Base-by-base conservation (phyloP, 2,329 filamentous ascomycete genomes). In the Colletotrichum truncatum region DNA sequence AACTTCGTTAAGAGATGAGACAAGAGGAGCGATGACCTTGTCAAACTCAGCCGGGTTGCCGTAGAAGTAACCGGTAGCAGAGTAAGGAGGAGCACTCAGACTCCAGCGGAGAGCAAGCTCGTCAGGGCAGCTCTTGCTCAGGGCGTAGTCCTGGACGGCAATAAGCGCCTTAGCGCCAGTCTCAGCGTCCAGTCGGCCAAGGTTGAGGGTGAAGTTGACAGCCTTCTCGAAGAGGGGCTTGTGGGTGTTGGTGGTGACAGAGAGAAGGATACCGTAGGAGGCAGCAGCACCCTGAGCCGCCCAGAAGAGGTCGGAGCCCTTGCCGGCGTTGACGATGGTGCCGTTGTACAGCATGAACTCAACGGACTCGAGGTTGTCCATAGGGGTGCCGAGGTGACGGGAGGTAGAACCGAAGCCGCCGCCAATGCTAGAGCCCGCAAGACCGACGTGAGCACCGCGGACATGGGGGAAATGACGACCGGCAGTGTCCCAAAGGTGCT, bases 341-440 rank as follows among this genome's bases (percentile, higher is more conserved):
- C 66, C 66, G 63, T 68, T 68, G 58, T 68, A 66, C 52, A 68
- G 66, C 66, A 68, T 68, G 63, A 63, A 68, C 57, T 66, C 56
- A 28, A 63, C 57, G 5, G 56, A 56, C 45, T 55, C 52, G 9
- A 68, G 41, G 66, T 63, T 66, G 39, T 68, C 66, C 58, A 66
- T 62, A n/a, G 66, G 63, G 2, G 63, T 68, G 14, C 66, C 66
- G 43, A 63, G 59, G 36, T 66, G 66, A 25, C 66, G 62, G 1
- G 63, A 66, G 21, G 56, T 52, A 3, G 57, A 58, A 1, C 66
- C 66, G 41, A 34, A 68, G 23, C 66, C 66, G 6, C 66, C 66
- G 7, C 66, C 66, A 48, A 68, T 68, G 63, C 57, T 59, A 53
- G 63, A 66, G 53, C 66, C 66, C 10, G 48, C 41, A 16, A 66